These are phyloP conservation scores for Sphaerulina vaccinii DNA, from an alignment of 2,329 filamentous ascomycete genomes.

Conservation along the genomic window DNA sequence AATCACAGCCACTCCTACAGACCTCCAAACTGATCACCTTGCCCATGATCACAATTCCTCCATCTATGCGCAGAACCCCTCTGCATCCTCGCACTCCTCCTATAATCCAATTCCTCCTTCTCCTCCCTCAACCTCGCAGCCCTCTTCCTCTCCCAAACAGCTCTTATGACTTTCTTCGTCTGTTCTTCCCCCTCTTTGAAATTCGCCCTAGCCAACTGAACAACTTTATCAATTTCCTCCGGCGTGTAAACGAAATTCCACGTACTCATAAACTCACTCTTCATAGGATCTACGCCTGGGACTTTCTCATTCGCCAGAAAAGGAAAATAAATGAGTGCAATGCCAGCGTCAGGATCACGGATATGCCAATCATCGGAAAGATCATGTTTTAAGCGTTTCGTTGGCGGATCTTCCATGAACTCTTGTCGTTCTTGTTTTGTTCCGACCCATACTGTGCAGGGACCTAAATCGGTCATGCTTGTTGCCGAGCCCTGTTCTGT, in stretches of 20 bases:
- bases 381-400: conserved; percentile 16
- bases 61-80: conserved; percentile 22
- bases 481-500: conserved; percentile 22
- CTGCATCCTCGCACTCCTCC: conserved; percentile 15
- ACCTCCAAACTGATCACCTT: conserved; percentile 30
- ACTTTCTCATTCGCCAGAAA: conserved; percentile 80
- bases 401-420: conserved; percentile 30
- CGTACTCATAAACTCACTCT: conserved; percentile 83
- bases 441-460: conserved; percentile 95
- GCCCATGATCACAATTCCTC: conserved; percentile 27
- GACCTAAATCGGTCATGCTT: conserved; percentile 61
- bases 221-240: conserved; percentile 82
- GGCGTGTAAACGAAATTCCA: conserved; percentile 98
- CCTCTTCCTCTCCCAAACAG: conserved; percentile 92
- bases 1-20: conserved; percentile 1
- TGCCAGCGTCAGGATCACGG: conserved; percentile 74
- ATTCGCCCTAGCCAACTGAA: conserved; percentile 79
- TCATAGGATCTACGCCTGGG: conserved; percentile 76
- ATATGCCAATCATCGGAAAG: conserved; percentile 62
- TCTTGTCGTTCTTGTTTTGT: conserved; percentile 63
- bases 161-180: conserved; percentile 74
- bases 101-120: conserved; percentile 39
- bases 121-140: conserved; percentile 58
- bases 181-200: conserved; percentile 78
- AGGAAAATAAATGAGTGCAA: conserved; percentile 87